A percentile compares a stretch with the other conserved stretches of the same genome.
Evolutionary conservation across 768 basidiomycete genomes (phyloP).

Genomic region (Amanita molliuscula): DNA sequence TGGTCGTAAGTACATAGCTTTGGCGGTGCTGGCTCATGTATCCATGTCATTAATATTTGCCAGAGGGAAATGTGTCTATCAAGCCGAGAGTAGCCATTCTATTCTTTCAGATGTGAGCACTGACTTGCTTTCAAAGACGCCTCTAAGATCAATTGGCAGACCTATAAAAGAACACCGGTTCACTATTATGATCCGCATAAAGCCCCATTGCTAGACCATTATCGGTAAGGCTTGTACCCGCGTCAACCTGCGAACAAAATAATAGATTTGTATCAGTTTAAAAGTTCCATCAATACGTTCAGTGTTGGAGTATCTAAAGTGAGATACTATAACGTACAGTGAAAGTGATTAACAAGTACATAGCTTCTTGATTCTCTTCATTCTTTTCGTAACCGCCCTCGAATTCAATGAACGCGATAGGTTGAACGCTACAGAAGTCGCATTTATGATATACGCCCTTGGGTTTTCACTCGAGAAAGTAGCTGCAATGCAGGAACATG

Average conservation of each 20-base stretch:
- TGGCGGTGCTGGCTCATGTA: background rate
- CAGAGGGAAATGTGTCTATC: constrained; percentile 87
- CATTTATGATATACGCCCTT: constrained; percentile 71
- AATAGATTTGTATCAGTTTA: constrained; percentile 34
- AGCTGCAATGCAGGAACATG: constrained; percentile 94
- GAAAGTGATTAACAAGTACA: constrained; percentile 1
- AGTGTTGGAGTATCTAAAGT: constrained; percentile 86
- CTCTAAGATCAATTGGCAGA: constrained; percentile 32
- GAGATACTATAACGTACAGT: constrained; percentile 9
- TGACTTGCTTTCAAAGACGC: background rate
- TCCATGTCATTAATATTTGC: constrained; percentile 7
- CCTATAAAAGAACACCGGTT: constrained; percentile 85
- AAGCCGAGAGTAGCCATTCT: constrained; percentile 77
- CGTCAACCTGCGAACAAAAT: background rate
- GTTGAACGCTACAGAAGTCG: constrained; percentile 56
- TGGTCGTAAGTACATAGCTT: constrained; percentile 48
- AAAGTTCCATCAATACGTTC: constrained; percentile 92
- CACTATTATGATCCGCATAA: constrained; percentile 93
- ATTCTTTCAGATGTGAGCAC: constrained; percentile 77
- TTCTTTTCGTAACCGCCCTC: constrained; percentile 71
- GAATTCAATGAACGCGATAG: constrained; percentile 54
- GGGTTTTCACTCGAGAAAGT: constrained; percentile 90
- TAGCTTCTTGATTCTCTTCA: constrained; percentile 74
- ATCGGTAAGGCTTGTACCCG: constrained; percentile 44
- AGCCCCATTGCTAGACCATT: constrained; percentile 91